Percentiles rank a stretch among this genome's conserved stretches.
Conservation (phyloP, 257 asterid species). For the Verbena officinalis region DNA sequence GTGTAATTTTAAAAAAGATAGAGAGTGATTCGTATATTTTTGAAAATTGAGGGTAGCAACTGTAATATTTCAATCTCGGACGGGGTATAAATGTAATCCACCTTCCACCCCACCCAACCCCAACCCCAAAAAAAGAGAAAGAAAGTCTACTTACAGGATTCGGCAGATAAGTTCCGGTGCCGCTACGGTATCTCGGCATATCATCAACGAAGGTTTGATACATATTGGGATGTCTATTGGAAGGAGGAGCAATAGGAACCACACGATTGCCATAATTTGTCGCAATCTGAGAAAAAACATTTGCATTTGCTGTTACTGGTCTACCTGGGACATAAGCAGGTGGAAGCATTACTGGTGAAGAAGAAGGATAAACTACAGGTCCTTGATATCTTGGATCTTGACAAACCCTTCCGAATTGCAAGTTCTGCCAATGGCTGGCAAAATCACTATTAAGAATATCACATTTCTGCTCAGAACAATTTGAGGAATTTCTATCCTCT, state of each 20-base stretch:
- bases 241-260: constrained; percentile 52
- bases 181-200: constrained; percentile 66
- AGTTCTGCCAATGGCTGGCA: constrained; percentile 71
- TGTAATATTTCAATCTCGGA: too few relatives aligned
- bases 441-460: constrained; percentile 74
- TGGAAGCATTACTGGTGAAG: constrained; percentile 62
- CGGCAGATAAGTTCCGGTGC: constrained; percentile 80
- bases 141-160: constrained; percentile 58
- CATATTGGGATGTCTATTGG: constrained; percentile 54
- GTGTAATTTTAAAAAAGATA: too few relatives aligned
- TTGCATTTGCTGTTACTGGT: constrained; percentile 49
- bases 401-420: constrained; percentile 69
- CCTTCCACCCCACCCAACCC: too few relatives aligned
- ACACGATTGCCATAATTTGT: constrained; percentile 54
- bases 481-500: constrained; percentile 43
- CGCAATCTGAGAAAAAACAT: constrained; percentile 49
- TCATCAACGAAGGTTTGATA: constrained; percentile 57
- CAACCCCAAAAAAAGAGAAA: too few relatives aligned
- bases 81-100: too few relatives aligned
- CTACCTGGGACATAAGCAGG: constrained; percentile 59
- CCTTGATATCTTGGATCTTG: constrained; percentile 51
- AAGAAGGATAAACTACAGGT: constrained; percentile 50
- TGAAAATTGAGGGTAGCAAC: too few relatives aligned
- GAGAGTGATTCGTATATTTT: too few relatives aligned
- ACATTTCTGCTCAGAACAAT: constrained; percentile 47